Percentiles rank a stretch among this genome's conserved stretches.
Conservation (phyloP, 2,329 filamentous ascomycete genomes). For the Penicillium sumatraense region DNA sequence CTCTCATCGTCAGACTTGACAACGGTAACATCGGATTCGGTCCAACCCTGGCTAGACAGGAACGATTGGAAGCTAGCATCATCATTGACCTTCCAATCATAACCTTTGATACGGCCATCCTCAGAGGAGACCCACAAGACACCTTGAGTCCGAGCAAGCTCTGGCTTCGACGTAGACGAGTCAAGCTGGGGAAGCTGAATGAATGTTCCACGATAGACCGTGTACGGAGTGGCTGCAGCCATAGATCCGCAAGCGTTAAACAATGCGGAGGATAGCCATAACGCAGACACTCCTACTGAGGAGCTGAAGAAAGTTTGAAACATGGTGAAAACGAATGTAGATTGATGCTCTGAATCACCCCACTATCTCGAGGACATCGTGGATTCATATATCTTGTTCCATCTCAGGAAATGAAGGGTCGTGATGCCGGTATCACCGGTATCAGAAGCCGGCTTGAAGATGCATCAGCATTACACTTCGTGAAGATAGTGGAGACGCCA, state of each 20-base stretch:
- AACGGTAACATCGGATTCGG: conserved; percentile 2
- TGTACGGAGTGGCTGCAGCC: conserved; percentile 11
- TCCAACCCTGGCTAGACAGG: conserved; percentile 17
- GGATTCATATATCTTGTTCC: conserved; percentile 13
- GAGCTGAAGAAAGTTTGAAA: conserved; percentile 6
- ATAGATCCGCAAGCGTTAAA: conserved; percentile 8
- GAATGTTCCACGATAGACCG: conserved; percentile 19
- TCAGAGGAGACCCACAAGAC: conserved; percentile 10
- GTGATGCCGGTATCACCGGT: conserved; percentile 1
- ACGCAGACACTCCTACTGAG: conserved; percentile 2
- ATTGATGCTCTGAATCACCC: conserved; percentile 4
- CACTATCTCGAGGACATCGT: conserved; percentile 6
- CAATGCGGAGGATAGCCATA: conserved; percentile 10
- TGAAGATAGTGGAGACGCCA: conserved; percentile 4
- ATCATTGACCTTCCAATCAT: conserved; percentile 15
- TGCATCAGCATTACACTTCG: not conserved
- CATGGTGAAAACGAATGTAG: conserved; percentile 11
- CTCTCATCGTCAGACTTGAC: conserved; percentile 39
- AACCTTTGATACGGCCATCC: conserved; percentile 11
- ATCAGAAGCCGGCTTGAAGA: conserved; percentile 6
- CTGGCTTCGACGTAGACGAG: conserved; percentile 2
- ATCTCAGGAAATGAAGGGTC: conserved; percentile 2
- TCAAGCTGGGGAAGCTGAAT: conserved; percentile 14
- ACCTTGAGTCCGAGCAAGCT: conserved; percentile 15
- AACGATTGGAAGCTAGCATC: conserved; percentile 19